Evolutionary conservation across 2,329 filamentous ascomycete genomes (phyloP).

Genomic region (Spiromastix sp.): DNA sequence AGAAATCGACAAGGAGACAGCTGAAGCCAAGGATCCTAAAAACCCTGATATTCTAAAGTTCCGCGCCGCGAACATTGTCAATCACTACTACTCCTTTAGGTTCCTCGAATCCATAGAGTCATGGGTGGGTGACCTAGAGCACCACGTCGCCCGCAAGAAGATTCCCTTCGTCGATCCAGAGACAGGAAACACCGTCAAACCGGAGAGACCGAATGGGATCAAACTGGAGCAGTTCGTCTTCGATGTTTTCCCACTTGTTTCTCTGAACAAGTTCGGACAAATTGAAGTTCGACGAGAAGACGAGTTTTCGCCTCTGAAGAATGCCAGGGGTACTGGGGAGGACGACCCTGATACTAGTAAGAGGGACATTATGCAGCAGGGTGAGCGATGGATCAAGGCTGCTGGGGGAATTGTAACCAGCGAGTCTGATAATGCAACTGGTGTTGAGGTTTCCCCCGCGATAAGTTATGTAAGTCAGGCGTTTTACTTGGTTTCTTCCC

Average conservation of each 20-base stretch:
- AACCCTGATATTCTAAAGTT: constrained; percentile 80
- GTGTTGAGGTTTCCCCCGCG: constrained; percentile 83
- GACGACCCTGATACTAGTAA: constrained; percentile 93
- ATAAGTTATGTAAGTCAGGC: constrained; percentile 93
- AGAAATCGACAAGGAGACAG: constrained; percentile 82
- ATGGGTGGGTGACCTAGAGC: constrained; percentile 77
- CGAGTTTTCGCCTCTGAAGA: constrained; percentile 97
- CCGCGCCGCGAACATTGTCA: constrained; percentile 97
- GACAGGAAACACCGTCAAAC: constrained; percentile 73
- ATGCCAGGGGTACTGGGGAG: constrained; percentile 71
- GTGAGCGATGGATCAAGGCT: constrained; percentile 71
- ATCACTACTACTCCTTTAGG: constrained; percentile 96
- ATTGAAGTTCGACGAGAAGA: constrained; percentile 95
- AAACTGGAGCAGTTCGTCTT: constrained; percentile 99
- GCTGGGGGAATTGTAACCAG: constrained; percentile 67
- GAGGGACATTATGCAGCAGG: constrained; percentile 80
- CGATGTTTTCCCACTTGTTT: constrained; percentile 86
- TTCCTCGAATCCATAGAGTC: constrained; percentile 85
- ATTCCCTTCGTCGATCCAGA: constrained; percentile 74
- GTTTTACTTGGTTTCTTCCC: too few species aligned
- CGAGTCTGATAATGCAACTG: constrained; percentile 47
- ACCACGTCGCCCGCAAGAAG: constrained; percentile 98
- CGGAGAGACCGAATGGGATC: constrained; percentile 91
- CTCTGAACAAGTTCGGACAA: constrained; percentile 81
- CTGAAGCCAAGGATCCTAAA: constrained; percentile 76